Evolutionary conservation across 164 flowering plant genomes (phyloP), one percentile per base, ranked within the genome.

Genomic region (Kingdonia uniflora): DNA sequence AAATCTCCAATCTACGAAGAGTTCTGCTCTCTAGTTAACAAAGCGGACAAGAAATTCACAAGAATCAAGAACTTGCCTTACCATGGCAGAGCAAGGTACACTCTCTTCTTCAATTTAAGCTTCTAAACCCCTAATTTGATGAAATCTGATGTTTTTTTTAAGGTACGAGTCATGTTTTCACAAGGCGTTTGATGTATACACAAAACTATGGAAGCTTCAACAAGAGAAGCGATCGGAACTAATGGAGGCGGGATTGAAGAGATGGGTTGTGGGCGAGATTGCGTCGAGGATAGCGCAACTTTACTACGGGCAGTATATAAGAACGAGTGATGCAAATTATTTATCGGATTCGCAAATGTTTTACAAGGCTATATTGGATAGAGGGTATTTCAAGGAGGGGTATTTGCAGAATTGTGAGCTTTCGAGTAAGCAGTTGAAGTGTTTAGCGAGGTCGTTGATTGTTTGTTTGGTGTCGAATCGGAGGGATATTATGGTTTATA

Each of bases 231-330:
- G 96, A 52, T 90, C 79, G 64, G 82, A 82, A 59, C 75, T 87
- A 21, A 90, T 85, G 25, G 98, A 87, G 57, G 78, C 86, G 14
- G 98, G 98, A 41, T 59, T 91, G 14, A 85, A 82, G 71, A 68
- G 96, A 71, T 84, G 88, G 92, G 96, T 85, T 68, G 85, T 91
- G 53, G 98, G 98, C 19, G 96, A 91, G 70, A 91, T 85, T 58
- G 98, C 98, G 2, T 87, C 96, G 15, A 78, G 98, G 12, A 91
- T 87, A 44, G 98, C 82, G 42, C 98, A 87, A 72, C 71, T 87
- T 16, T 85, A 87, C 59, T 87, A 73, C 55, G 92, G 88, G 21
- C 95, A 87, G 64, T 91, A 85, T 55, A 71, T 85, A 73, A 68
- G 87, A 62, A 85, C 95, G 0, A 80, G 98, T 49, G 88, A 91